Percentiles rank a stretch among this genome's conserved stretches.
phyloP scores from a whole-genome alignment of 129 eudicot species.

The Saposhnikovia divaricata region DNA sequence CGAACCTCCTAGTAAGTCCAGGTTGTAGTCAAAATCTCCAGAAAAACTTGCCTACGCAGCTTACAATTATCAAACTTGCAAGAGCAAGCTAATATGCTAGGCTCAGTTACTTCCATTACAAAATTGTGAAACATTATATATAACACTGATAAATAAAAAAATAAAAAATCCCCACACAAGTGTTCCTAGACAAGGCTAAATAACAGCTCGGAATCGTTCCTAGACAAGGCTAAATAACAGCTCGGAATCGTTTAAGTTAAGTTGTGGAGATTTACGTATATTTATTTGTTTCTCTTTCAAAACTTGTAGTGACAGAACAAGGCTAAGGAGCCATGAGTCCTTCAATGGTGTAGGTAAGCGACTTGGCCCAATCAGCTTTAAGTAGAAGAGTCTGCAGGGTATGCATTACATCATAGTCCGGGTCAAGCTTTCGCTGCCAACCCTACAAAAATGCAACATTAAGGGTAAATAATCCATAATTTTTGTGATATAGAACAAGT shows the following conservation, averaged over 20 bases:
- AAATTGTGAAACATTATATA: background rate
- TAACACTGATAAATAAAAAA: background rate
- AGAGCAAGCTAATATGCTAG: background rate
- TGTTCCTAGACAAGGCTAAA: background rate
- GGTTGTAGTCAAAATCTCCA: background rate
- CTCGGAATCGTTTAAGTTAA: background rate
- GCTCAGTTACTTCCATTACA: background rate
- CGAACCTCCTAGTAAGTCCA: too few species aligned
- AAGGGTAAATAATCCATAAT: background rate
- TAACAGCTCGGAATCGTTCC: background rate
- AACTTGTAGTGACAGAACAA: constrained; percentile 14
- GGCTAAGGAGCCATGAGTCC: constrained; percentile 80
- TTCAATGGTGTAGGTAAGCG: constrained; percentile 81
- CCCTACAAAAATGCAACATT: constrained; percentile 37
- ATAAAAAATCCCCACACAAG: background rate
- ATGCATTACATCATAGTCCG: constrained; percentile 80
- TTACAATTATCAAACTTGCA: too few species aligned
- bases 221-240: background rate
- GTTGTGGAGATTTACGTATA: background rate
- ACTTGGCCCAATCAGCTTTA: constrained; percentile 78
- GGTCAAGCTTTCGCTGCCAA: constrained; percentile 97
- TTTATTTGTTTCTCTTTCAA: constrained; percentile 4
- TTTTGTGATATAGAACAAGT: background rate
- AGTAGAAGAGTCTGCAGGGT: constrained; percentile 72
- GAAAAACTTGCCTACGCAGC: background rate